These are phyloP conservation scores for Xerocomellus amylosporus DNA, from an alignment of 768 basidiomycete genomes.

Conservation along the genomic window DNA sequence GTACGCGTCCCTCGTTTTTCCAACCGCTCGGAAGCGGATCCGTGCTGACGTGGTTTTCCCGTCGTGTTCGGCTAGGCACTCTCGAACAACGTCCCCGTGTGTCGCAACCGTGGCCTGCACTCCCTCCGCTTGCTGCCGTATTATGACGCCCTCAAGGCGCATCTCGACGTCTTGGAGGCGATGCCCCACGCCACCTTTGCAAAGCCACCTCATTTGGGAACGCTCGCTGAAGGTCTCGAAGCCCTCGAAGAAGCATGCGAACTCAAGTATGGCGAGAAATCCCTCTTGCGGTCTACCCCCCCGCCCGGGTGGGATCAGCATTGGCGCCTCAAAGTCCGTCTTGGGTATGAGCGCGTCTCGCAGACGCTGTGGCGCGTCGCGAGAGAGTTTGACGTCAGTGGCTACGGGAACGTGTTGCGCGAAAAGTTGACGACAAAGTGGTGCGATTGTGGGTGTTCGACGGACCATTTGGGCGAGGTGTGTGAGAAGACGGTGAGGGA, in stretches of 20 bases:
- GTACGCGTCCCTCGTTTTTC: conserved; percentile 39
- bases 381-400: conserved; percentile 67
- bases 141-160: conserved; percentile 55
- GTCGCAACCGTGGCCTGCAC: conserved; percentile 62
- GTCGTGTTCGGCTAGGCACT: conserved; percentile 46
- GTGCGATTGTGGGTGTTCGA: conserved; percentile 81
- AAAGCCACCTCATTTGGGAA: conserved; percentile 64
- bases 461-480: conserved; percentile 74
- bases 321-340: conserved; percentile 57
- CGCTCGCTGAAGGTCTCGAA: conserved; percentile 54
- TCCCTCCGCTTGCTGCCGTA: conserved; percentile 63
- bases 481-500: conserved; percentile 71
- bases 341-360: conserved; percentile 62
- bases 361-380: conserved; percentile 71
- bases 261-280: conserved; percentile 47
- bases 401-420: conserved; percentile 64
- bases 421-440: conserved; percentile 74
- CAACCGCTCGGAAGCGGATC: not conserved
- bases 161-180: conserved; percentile 60
- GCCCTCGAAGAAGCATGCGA: conserved; percentile 66
- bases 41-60: conserved; percentile 1
- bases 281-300: conserved; percentile 28
- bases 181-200: conserved; percentile 54
- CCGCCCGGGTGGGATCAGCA: conserved; percentile 50
- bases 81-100: conserved; percentile 67